Evolutionary conservation across 495 filamentous ascomycete genomes (phyloP).

Genomic region (Neurospora discreta): DNA sequence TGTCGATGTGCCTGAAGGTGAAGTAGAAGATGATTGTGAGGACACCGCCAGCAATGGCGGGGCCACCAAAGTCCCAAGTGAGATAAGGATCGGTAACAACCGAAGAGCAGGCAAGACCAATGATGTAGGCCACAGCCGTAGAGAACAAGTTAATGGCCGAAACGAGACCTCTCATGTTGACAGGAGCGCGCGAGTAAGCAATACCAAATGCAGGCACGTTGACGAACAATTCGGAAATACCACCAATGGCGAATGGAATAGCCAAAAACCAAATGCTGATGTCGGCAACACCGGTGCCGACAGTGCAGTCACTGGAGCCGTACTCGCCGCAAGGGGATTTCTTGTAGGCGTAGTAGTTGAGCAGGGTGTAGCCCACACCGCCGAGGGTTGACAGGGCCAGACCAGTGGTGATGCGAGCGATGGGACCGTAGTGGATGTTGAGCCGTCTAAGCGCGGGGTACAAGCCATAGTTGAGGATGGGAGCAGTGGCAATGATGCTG

Average conservation of each 20-base stretch:
- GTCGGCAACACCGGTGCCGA: slow-evolving; percentile 36
- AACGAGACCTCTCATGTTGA: slow-evolving; percentile 58
- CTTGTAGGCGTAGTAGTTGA: slow-evolving; percentile 64
- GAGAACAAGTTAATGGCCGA: slow-evolving; percentile 54
- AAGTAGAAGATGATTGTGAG: slow-evolving; percentile 38
- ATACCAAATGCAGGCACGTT: slow-evolving; percentile 63
- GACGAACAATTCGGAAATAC: slow-evolving; percentile 57
- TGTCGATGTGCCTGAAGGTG: slow-evolving; percentile 39
- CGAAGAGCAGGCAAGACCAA: slow-evolving; percentile 48
- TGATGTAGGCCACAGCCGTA: slow-evolving; percentile 46
- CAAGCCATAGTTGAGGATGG: slow-evolving; percentile 49
- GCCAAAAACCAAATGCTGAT: slow-evolving; percentile 41
- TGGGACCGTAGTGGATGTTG: slow-evolving; percentile 57
- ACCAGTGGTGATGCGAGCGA: slow-evolving; percentile 64
- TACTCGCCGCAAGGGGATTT: slow-evolving; percentile 38
- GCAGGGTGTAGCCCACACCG: slow-evolving; percentile 54
- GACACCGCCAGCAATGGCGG: slow-evolving; percentile 35
- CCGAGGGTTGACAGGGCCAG: slow-evolving; percentile 54
- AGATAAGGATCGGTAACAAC: slow-evolving; percentile 51
- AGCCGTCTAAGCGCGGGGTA: slow-evolving; percentile 56
- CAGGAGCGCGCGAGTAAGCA: slow-evolving; percentile 59
- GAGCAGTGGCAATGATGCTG: slow-evolving; percentile 57
- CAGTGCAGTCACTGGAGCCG: slow-evolving; percentile 29
- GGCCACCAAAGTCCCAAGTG: slow-evolving; percentile 43
- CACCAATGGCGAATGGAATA: slow-evolving; percentile 42